Evolutionary conservation across 1,139 yeast species (phyloP), one percentile per base, ranked within the genome.

Genomic region (Suhomyces guaymorum): DNA sequence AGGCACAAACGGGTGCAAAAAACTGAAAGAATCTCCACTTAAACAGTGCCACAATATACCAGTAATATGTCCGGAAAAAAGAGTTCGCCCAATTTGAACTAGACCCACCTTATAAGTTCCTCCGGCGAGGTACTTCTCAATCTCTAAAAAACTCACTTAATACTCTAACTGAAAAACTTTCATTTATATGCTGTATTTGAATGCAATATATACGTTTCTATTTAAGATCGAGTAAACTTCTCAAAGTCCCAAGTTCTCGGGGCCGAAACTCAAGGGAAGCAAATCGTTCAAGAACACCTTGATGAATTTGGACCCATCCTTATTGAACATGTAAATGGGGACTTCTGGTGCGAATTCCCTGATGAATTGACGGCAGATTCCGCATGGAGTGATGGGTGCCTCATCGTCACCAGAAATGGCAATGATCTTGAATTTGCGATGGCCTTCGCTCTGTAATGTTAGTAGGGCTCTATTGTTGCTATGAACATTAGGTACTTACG

Each of bases 361-460:
- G 24, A 89, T 78, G 41, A 85, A 76, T 57, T 92, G 98, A 38
- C 98, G 71, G 52, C 98, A 92, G 28, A 92, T 82, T 3, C 98
- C 98, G 58, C 98, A 92, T 0, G 98, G 98, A 7, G 90, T 72
- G 12, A 86, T 80, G 16, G 81, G 71, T 9, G 70, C 72, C 0
- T 62, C 63, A 15, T 75, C 57, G 51, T 85, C 92, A 20, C 88
- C 75, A 4, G 86, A 67, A 16, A 88, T 80, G 2, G 89, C 96
- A 39, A 89, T 72, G 4, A 84, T 85, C 42, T 63, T 68, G 55
- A 80, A 77, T 20, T 48, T 34, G 7, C 49, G 59, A 49, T 72
- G 59, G 26, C 85, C 75, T 40, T 62, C 59, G 51, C 70, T 66
- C 66, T 59, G 37, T 16, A 22, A 18, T 38, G 42, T 37, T 36